Evolutionary conservation across 192 early-diverging fungal species (phyloP), one percentile per base, ranked within the genome.

Genomic region (Mycoemilia scoparia): DNA sequence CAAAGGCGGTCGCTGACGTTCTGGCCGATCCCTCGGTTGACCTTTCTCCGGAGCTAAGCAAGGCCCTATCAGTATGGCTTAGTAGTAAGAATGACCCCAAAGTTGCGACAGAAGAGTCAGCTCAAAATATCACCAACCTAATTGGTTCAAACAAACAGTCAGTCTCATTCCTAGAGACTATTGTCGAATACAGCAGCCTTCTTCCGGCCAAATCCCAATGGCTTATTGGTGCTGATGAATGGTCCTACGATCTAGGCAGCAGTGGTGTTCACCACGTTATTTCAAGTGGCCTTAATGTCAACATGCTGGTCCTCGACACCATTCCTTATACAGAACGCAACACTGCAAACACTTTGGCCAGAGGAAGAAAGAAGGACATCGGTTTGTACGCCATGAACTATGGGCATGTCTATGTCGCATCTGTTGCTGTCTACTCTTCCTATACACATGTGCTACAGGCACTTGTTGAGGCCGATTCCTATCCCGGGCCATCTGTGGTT

Each of bases 351-450:
- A 57, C 49, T 21, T 71, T 76, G 26, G 43, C 36, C 36, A 66
- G 71, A 51, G 66, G 66, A 36, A 64, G 69, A 53, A 87, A 89
- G 71, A 91, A 91, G 67, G 88, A 96, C 54, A 66, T 91, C 46
- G 91, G 87, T 40, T 66, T 96, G 18, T 91, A 88, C 45, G 87
- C 86, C 22, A 89, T 96, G 84, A 84, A 78, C 60, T 91, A 91
- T 62, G 84, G 82, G 27, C 60, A 65, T 4, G 77, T 71, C 7
- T 96, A 84, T 46, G 89, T 93, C 15, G 91, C 91, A 10, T 87
- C 87, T 2, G 80, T 91, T 15, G 79, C 85, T 3, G 57, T 87
- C 21, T 82, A 82, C 50, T 66, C 82, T 2, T 84, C 77, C 20
- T 89, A 83, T 66, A 77, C 87, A 11, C 84, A 87, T 43, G 85